Percentiles rank a stretch among this genome's conserved stretches.
These are phyloP conservation scores for Orbilia blumenaviensis DNA, from an alignment of 2,329 filamentous ascomycete genomes.

Conservation along the genomic window DNA sequence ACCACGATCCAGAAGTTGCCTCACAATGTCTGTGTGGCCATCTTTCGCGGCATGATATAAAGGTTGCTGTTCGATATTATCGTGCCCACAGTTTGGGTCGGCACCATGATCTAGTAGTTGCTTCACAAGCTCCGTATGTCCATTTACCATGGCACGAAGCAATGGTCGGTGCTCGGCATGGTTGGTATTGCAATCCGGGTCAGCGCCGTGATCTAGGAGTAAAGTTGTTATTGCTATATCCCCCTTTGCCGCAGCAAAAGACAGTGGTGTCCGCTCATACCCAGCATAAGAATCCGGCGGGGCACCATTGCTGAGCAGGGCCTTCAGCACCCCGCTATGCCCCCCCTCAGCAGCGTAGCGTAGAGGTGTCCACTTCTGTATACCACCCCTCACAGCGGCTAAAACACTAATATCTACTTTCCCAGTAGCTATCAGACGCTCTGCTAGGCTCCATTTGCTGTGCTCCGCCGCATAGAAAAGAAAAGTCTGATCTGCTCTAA, in stretches of 20 bases:
- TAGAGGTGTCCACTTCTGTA: neutral
- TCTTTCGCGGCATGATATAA: too few species aligned
- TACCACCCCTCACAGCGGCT: neutral
- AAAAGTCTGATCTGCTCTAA: conserved; percentile 32
- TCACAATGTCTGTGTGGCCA: too few species aligned
- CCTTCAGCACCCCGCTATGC: neutral
- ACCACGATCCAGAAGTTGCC: too few species aligned
- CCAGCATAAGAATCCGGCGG: neutral
- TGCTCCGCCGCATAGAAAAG: conserved; percentile 57
- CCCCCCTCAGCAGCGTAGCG: too few species aligned
- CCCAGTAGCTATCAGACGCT: conserved; percentile 55
- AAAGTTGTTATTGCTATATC: conserved; percentile 21
- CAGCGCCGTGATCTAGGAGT: neutral
- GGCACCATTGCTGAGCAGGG: neutral
- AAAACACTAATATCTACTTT: neutral
- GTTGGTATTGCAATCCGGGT: too few species aligned
- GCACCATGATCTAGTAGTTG: too few species aligned
- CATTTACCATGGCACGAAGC: too few species aligned
- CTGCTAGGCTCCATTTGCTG: conserved; percentile 53
- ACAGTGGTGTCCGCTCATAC: conserved; percentile 37
- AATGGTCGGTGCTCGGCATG: too few species aligned
- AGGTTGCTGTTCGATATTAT: too few species aligned
- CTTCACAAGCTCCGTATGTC: too few species aligned
- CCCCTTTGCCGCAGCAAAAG: conserved; percentile 18
- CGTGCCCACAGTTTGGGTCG: too few species aligned